These are phyloP conservation scores for Exophiala viscosa DNA, from an alignment of 2,329 filamentous ascomycete genomes.

Conservation along the genomic window DNA sequence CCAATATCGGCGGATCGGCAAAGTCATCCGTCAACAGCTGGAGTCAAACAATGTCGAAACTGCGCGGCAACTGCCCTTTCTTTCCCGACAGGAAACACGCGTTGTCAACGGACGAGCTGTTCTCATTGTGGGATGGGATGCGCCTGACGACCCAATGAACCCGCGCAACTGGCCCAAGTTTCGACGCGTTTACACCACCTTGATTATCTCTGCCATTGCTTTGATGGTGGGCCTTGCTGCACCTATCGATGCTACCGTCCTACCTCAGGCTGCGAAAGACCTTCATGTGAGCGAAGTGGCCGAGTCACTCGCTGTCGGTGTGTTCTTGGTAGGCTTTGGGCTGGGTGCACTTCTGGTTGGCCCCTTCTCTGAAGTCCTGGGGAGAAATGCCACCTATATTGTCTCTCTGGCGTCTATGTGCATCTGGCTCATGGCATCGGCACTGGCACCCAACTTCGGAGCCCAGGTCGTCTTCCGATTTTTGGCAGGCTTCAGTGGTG, in stretches of 20 bases:
- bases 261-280: slow-evolving; percentile 38
- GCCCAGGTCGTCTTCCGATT: slow-evolving; percentile 50
- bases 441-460: slow-evolving; percentile 45
- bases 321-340: slow-evolving; percentile 43
- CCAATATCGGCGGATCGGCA: slow-evolving; percentile 19
- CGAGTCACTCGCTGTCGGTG: slow-evolving; percentile 44
- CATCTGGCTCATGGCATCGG: slow-evolving; percentile 49
- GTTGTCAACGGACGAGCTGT: slow-evolving; percentile 25
- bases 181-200: slow-evolving; percentile 38
- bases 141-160: slow-evolving; percentile 36
- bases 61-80: slow-evolving; percentile 10
- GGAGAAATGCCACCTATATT: slow-evolving; percentile 50
- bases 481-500: slow-evolving; percentile 50
- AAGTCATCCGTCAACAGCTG: slow-evolving; percentile 9
- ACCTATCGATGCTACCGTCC: slow-evolving; percentile 47
- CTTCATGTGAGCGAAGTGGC: slow-evolving; percentile 45
- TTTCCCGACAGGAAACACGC: slow-evolving; percentile 12
- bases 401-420: slow-evolving; percentile 47
- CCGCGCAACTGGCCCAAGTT: slow-evolving; percentile 39
- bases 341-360: slow-evolving; percentile 51
- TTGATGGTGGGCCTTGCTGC: slow-evolving; percentile 50
- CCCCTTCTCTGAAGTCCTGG: slow-evolving; percentile 47
- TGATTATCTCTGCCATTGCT: slow-evolving; percentile 47
- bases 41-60: slow-evolving; percentile 5
- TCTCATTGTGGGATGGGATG: slow-evolving; percentile 43